Evolutionary conservation across 441 rosid genomes (phyloP), one percentile per base, ranked within the genome.

Genomic region (Croton laevigatus): DNA sequence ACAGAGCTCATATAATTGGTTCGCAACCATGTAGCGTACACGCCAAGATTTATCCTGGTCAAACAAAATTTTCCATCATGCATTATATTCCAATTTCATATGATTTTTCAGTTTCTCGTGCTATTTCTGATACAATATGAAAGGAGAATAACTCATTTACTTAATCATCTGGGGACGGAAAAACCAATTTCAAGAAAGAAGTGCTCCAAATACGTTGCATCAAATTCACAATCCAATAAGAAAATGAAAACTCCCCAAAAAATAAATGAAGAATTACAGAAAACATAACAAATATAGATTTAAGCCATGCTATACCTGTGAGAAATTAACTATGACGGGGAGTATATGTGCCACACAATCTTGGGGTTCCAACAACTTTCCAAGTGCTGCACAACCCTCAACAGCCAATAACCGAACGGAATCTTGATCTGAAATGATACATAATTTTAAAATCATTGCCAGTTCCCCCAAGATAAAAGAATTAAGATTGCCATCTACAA

Each of bases 11-110:
- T 92, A 94, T 59, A 94, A 83, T 76, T 94, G 98, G 83, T 94
- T 91, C 53, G 99, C 98, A 63, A 92, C 99, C 99, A 89, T 94
- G 85, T 90, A 94, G 14, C 99, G 96, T 53, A 94, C 99, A 65
- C 98, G 96, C 99, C 99, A 94, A 67, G 99, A 94, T 70, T 94
- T 94, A 71, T 94, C 99, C 99, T 94, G 84, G 46, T 68, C 55
- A 73, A 37, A 17, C 19, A 59, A 69, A 63, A 63, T 64, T 63
- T 63, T 66, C 27, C 64, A 48, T 71, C 57, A 69, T 19, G 68
- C 36, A 51, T 44, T 58, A 32, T 48, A 46, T 38, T 52, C 51
- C 51, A 61, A 46, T 23, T 16, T 45, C 32, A 38, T 5, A 36
- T 13, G 20, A 55, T 36, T 38, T 13, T 74, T 46, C 32, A 38